Percentiles rank a stretch among this genome's conserved stretches.
Conservation (phyloP, 495 filamentous ascomycete species). For the Neurospora sp. region DNA sequence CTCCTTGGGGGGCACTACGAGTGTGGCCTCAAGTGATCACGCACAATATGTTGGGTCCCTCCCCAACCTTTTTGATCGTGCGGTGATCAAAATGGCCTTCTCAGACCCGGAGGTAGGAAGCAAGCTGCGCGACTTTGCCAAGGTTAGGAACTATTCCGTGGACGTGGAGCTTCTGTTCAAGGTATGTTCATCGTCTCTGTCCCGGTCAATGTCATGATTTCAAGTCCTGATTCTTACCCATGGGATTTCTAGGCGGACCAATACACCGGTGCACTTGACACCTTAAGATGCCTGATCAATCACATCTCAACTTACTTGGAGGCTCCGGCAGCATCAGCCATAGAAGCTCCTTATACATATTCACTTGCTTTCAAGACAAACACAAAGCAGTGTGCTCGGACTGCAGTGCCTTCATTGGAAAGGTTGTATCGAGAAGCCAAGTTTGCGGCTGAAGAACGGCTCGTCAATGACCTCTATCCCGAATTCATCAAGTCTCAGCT, state of each 20-base stretch:
- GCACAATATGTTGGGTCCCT: constrained; percentile 3
- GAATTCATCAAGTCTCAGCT: constrained; percentile 37
- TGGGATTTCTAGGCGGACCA: constrained; percentile 20
- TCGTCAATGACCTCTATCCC: constrained; percentile 37
- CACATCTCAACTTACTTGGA: constrained; percentile 36
- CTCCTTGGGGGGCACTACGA: neutral
- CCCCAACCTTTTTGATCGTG: constrained; percentile 34
- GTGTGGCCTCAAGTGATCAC: neutral
- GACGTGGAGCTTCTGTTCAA: constrained; percentile 42
- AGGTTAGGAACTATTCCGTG: constrained; percentile 29
- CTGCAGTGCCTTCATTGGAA: constrained; percentile 34
- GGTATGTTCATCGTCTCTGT: constrained; percentile 16
- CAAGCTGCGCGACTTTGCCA: constrained; percentile 34
- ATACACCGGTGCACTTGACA: constrained; percentile 23
- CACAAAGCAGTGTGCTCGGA: constrained; percentile 28
- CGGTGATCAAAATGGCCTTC: constrained; percentile 38
- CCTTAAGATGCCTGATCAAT: constrained; percentile 30
- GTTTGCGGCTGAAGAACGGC: constrained; percentile 29
- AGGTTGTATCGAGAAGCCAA: constrained; percentile 36
- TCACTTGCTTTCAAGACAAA: constrained; percentile 28
- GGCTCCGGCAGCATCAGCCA: constrained; percentile 27
- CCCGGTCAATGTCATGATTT: too few relatives aligned
- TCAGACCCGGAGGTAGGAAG: constrained; percentile 34
- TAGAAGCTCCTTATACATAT: constrained; percentile 26
- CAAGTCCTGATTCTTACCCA: neutral